Evolutionary conservation across 306 rosid genomes (phyloP).

Genomic region (Cyamopsis tetragonoloba): DNA sequence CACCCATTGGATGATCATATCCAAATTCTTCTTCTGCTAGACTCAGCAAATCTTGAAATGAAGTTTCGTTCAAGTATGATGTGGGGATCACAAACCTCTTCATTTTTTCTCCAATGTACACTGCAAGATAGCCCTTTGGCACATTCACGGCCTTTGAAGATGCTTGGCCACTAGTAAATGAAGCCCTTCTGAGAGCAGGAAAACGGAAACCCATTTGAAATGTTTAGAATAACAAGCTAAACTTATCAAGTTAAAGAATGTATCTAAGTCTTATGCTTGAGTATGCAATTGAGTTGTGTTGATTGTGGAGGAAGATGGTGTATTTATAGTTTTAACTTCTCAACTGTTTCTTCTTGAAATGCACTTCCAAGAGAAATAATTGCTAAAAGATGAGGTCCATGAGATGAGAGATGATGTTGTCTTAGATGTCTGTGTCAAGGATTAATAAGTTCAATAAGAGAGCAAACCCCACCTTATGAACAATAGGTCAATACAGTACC

Average conservation of each 20-base stretch:
- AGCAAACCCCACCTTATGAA: neutral
- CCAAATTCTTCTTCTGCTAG: conserved; percentile 39
- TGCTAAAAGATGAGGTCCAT: neutral
- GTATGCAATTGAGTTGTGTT: neutral
- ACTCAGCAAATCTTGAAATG: conserved; percentile 34
- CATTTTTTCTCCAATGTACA: conserved; percentile 42
- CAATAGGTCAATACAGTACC: neutral
- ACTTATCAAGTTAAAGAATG: neutral
- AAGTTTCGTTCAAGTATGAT: conserved; percentile 38
- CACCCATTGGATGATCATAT: conserved; percentile 36
- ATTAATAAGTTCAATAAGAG: neutral
- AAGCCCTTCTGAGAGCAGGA: conserved; percentile 8
- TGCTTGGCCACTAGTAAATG: neutral
- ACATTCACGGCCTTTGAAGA: conserved; percentile 1
- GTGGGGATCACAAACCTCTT: conserved; percentile 29
- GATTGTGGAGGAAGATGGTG: neutral
- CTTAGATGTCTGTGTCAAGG: neutral
- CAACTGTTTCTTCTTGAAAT: neutral
- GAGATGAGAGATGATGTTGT: conserved; percentile 19
- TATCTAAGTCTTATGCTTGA: neutral
- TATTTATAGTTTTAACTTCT: conserved; percentile 4
- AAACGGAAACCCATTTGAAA: conserved; percentile 24
- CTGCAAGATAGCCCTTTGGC: conserved; percentile 23
- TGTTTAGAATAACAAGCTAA: neutral
- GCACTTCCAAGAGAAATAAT: neutral